phyloP scores from a whole-genome alignment of 257 asterid genomes.

The Solanum bulbocastanum region DNA sequence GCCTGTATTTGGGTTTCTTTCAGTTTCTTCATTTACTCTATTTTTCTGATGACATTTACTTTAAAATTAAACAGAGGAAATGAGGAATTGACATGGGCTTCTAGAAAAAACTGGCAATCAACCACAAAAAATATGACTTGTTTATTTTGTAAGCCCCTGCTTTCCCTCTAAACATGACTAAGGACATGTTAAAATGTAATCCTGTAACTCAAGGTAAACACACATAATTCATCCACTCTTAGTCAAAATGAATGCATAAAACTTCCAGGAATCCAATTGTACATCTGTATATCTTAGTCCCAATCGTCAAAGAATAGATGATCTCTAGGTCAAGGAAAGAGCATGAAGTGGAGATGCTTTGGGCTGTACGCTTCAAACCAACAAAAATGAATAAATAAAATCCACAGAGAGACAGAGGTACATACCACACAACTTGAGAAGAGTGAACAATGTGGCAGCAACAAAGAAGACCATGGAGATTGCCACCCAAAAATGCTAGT shows the following conservation, averaged over 20 bases:
- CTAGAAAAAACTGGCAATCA: not conserved
- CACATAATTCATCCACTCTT: not conserved
- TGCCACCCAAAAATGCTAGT: constrained; percentile 98
- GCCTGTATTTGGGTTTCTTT: not conserved
- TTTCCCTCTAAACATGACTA: not conserved
- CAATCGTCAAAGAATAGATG: not conserved
- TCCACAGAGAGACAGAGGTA: constrained; percentile 2
- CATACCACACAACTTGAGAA: constrained; percentile 84
- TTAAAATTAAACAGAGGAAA: not conserved
- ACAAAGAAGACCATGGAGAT: constrained; percentile 95
- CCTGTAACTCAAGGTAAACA: not conserved
- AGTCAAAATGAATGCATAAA: not conserved
- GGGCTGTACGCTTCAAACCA: not conserved
- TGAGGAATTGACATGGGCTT: not conserved
- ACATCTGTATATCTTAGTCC: not conserved
- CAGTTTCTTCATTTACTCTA: not conserved
- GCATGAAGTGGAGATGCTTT: not conserved
- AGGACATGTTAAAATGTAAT: not conserved
- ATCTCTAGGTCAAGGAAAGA: not conserved
- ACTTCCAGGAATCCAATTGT: not conserved
- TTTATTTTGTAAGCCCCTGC: not conserved
- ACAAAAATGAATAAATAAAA: not conserved
- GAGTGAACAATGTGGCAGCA: constrained; percentile 93
- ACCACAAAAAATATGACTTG: not conserved
- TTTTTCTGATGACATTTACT: not conserved